These are phyloP conservation scores for Corylus heterophylla DNA, from an alignment of 306 rosid genomes.

Conservation along the genomic window DNA sequence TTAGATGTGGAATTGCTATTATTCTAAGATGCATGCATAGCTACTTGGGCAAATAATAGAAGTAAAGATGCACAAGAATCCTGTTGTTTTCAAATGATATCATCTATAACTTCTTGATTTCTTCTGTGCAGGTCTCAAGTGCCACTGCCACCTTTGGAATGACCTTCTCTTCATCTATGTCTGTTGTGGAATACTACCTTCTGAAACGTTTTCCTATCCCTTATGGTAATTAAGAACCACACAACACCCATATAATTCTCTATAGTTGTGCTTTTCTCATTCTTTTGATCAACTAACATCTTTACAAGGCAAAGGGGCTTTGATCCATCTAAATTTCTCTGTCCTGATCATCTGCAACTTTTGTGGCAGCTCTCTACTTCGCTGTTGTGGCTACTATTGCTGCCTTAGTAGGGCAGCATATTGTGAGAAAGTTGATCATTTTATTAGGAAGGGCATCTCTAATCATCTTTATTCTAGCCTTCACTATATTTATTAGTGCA, in stretches of 20 bases:
- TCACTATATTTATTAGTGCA: constrained; percentile 73
- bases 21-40: background rate
- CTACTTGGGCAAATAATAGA: background rate
- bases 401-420: constrained; percentile 73
- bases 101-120: background rate
- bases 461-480: constrained; percentile 82
- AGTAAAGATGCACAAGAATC: background rate
- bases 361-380: constrained; percentile 68
- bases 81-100: background rate
- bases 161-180: constrained; percentile 96
- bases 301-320: background rate
- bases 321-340: background rate
- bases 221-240: constrained; percentile 49
- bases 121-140: constrained; percentile 72
- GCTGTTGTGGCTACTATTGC: constrained; percentile 70
- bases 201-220: constrained; percentile 88
- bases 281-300: background rate
- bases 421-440: constrained; percentile 64
- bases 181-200: constrained; percentile 89
- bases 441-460: constrained; percentile 82
- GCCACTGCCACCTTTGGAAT: constrained; percentile 95
- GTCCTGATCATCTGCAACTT: background rate
- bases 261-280: background rate
- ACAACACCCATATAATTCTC: constrained; percentile 2
- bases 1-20: background rate